Conservation (phyloP, 208 protist genomes). For the Lotmaria passim region DNA sequence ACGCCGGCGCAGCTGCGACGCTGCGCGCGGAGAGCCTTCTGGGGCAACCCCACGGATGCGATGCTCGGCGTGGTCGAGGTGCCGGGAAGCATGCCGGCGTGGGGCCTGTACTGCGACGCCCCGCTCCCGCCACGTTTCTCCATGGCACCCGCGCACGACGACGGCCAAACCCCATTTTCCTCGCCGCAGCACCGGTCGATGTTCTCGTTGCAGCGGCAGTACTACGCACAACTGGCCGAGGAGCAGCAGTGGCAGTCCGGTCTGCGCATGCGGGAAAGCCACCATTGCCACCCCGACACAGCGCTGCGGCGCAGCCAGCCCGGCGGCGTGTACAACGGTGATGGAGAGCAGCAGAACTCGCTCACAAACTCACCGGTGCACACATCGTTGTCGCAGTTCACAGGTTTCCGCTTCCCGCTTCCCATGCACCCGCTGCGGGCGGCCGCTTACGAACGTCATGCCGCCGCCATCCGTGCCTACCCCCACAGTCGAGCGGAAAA, state of each 20-base stretch:
- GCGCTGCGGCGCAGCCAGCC: background rate
- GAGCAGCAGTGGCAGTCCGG: constrained; percentile 5
- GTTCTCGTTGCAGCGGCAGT: constrained; percentile 27
- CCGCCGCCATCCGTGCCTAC: constrained; percentile 2
- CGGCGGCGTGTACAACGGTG: background rate
- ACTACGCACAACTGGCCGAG: constrained; percentile 24
- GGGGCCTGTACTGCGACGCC: constrained; percentile 31
- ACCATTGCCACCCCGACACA: background rate
- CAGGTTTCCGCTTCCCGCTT: background rate
- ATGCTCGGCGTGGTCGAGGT: constrained; percentile 49
- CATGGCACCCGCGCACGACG: background rate
- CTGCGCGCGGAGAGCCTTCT: constrained; percentile 23
- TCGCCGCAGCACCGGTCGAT: background rate
- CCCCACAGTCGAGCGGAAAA: background rate
- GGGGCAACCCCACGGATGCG: constrained; percentile 48
- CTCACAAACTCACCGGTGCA: constrained; percentile 15
- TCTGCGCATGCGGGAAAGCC: background rate
- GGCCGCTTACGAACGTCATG: constrained; percentile 24
- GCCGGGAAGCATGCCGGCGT: constrained; percentile 46
- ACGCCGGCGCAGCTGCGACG: constrained; percentile 9
- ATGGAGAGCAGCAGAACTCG: background rate
- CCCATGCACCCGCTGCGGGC: constrained; percentile 22
- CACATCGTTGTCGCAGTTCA: background rate
- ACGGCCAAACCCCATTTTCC: too few relatives aligned
- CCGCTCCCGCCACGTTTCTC: background rate